These are phyloP conservation scores for Gracilaria caudata DNA, from an alignment of 23 red algal genomes.

Conservation along the genomic window DNA sequence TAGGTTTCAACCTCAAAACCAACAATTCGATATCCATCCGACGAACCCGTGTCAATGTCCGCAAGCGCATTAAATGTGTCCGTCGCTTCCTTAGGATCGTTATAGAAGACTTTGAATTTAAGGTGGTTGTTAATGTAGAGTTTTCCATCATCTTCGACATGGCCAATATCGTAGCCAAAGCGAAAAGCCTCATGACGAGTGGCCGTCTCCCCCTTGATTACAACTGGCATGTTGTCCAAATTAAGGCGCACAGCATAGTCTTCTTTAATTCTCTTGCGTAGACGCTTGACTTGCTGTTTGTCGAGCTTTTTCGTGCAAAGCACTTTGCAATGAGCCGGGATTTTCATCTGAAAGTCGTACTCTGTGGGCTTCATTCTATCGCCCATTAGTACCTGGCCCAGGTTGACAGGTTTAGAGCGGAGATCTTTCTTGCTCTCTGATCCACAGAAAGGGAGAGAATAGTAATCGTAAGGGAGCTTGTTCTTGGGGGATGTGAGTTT, in stretches of 20 bases:
- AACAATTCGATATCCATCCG: slow-evolving; percentile 85
- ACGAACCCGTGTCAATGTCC: slow-evolving; percentile 40
- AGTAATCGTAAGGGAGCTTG: slow-evolving; percentile 89
- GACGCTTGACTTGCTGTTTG: slow-evolving; percentile 1
- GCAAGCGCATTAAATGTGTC: slow-evolving; percentile 39
- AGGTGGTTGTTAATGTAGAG: slow-evolving; percentile 96
- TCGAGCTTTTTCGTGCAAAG: slow-evolving; percentile 74
- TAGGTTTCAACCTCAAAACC: slow-evolving; percentile 93
- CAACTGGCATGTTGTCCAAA: slow-evolving; percentile 99
- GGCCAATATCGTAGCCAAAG: slow-evolving; percentile 87
- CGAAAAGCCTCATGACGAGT: slow-evolving; percentile 41
- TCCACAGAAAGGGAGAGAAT: slow-evolving; percentile 93
- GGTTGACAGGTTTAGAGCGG: slow-evolving; percentile 70
- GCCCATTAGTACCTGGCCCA: slow-evolving; percentile 92
- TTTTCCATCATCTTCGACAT: slow-evolving; percentile 53
- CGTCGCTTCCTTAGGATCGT: slow-evolving; percentile 56
- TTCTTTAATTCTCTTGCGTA: slow-evolving; percentile 72
- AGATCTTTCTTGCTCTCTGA: slow-evolving; percentile 64
- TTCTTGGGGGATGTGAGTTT: slow-evolving; percentile 85
- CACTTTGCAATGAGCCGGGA: slow-evolving; percentile 73
- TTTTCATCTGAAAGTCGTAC: slow-evolving; percentile 84
- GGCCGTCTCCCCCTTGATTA: slow-evolving; percentile 61
- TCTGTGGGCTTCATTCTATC: slow-evolving; percentile 88
- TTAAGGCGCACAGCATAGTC: slow-evolving; percentile 93
- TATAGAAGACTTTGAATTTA: slow-evolving; percentile 89